Evolutionary conservation across 306 rosid genomes (phyloP), one percentile per base, ranked within the genome.

Genomic region (Ochetophila trinervis): DNA sequence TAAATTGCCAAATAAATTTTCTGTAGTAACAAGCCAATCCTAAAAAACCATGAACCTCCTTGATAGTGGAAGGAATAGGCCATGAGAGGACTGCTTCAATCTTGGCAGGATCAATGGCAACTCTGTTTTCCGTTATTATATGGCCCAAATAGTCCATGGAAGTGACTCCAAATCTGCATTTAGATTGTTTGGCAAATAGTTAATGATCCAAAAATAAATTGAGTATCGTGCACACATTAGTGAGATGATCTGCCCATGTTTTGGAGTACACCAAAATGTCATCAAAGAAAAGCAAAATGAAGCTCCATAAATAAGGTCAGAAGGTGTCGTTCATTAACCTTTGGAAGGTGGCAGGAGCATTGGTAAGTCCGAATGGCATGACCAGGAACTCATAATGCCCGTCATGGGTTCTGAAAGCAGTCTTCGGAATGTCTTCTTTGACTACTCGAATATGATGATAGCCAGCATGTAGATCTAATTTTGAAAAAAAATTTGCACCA

Each of bases 371-470:
- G 13, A 48, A 48, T n/a, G 1, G 52, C 52, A 48, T 48, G 2
- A 48, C 52, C 0, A 48, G 13, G n/a, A 48, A 48, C 17, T 48
- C 52, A 5, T 48, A 48, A 13, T 48, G 52, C 3, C 52, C 52
- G 1, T 48, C 17, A 48, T 13, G 52, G 1, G 52, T 48, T 4
- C 52, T 0, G n/a, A 48, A 48, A 53, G 61, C 51, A 5, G 70
- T 66, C 20, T 66, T 66, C 1, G 60, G 61, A 18, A 53, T 63
- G 22, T 63, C 60, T 0, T 12, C 70, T 13, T 66, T 61, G 0
- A 19, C 19, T 2, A 66, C 51, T 9, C 51, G 47, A 0, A 66
- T 34, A 2, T 66, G 70, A 20, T 52, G 70, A 24, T 57, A 57
- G 1, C 62, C 62, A 1, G 40, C 5, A 8, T 6, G 17, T 5